phyloP scores from a whole-genome alignment of 75 land plant genomes.

The Cryptomeria japonica region DNA sequence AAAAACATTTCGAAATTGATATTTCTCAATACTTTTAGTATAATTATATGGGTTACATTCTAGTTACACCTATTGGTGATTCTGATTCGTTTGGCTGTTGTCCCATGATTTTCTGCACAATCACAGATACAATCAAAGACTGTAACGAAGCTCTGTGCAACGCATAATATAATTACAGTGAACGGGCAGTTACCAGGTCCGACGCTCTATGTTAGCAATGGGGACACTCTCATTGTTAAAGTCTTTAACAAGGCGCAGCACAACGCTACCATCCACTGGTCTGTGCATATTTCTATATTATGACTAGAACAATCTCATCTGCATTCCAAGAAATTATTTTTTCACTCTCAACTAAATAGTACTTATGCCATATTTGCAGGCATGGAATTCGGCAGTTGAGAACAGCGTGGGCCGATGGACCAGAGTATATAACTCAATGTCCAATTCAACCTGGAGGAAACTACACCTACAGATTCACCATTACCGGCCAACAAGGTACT shows the following conservation, averaged over 20 bases:
- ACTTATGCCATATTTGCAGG: neutral
- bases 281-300: neutral
- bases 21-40: no score
- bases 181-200: constrained; percentile 21
- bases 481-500: constrained; percentile 26
- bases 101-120: neutral
- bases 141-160: neutral
- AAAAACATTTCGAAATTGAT: no score
- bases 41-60: no score
- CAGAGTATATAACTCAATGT: constrained; percentile 9
- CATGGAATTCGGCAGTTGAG: constrained; percentile 12
- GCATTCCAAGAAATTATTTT: no score
- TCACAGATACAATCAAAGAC: neutral
- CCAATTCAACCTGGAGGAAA: neutral
- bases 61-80: no score
- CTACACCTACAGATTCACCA: constrained; percentile 21
- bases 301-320: no score
- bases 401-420: constrained; percentile 18
- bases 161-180: constrained; percentile 12
- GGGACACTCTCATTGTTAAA: constrained; percentile 18
- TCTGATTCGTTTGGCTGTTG: no score
- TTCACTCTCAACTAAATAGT: no score
- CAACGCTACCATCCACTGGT: constrained; percentile 22
- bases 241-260: constrained; percentile 21
- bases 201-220: constrained; percentile 11